Evolutionary conservation across 2,329 filamentous ascomycete species (phyloP).

Genomic region (Penicillium sp.): DNA sequence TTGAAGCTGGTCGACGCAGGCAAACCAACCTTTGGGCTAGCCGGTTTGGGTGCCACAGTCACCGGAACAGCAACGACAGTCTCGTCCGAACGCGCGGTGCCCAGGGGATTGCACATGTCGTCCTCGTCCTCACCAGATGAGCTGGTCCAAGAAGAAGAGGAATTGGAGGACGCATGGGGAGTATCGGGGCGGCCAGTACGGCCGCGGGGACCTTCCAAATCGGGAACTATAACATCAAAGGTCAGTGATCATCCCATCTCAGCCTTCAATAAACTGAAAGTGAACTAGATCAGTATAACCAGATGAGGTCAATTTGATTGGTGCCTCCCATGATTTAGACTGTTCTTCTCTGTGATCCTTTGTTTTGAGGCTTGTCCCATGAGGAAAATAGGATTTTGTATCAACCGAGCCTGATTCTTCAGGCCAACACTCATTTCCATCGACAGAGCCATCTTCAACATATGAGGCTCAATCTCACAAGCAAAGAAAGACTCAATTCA

Average conservation of each 20-base stretch:
- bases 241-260: neutral
- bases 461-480: neutral
- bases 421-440: neutral
- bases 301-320: neutral
- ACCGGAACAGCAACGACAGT: neutral
- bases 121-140: neutral
- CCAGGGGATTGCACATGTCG: conserved; percentile 1
- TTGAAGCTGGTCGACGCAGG: neutral
- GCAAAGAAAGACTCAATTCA: neutral
- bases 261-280: neutral
- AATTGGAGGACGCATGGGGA: neutral
- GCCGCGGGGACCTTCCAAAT: neutral
- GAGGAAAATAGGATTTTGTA: neutral
- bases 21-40: neutral
- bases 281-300: neutral
- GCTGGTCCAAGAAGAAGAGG: neutral
- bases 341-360: neutral
- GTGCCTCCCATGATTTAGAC: neutral
- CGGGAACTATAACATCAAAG: neutral
- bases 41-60: neutral
- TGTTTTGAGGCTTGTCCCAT: neutral
- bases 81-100: neutral
- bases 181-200: neutral
- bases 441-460: neutral
- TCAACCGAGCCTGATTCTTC: no score